phyloP scores from a whole-genome alignment of 1,139 yeast species.

The Zygosaccharomyces sapae region DNA sequence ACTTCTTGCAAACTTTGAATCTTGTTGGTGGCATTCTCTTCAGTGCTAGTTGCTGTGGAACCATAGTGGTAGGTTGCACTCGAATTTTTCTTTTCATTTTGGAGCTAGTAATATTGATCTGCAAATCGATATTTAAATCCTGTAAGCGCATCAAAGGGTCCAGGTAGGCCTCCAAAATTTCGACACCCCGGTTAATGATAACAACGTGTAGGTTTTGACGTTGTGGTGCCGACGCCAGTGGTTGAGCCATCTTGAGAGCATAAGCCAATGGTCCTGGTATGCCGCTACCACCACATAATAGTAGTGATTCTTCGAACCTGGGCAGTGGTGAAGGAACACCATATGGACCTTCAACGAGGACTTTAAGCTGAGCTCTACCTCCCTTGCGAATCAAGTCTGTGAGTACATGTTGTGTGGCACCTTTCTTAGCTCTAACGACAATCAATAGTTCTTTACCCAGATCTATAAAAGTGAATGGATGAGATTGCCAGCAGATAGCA shows the following conservation, averaged over 20 bases:
- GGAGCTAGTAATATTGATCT: constrained; percentile 22
- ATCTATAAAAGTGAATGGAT: constrained; percentile 59
- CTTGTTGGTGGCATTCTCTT: neutral
- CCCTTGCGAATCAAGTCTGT: constrained; percentile 25
- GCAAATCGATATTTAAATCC: constrained; percentile 39
- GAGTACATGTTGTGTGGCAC: constrained; percentile 41
- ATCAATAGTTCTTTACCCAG: constrained; percentile 40
- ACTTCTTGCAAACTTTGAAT: neutral
- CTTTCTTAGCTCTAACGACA: constrained; percentile 47
- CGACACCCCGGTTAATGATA: constrained; percentile 46
- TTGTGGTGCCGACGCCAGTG: constrained; percentile 14
- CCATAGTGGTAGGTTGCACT: constrained; percentile 9
- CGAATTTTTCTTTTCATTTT: constrained; percentile 6
- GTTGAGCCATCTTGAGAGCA: constrained; percentile 27
- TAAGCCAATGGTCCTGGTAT: constrained; percentile 53
- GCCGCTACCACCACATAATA: constrained; percentile 73
- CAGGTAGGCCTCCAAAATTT: constrained; percentile 34
- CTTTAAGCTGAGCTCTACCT: constrained; percentile 32
- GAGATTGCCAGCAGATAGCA: constrained; percentile 64
- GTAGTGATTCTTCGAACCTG: constrained; percentile 50
- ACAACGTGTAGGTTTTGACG: constrained; percentile 45
- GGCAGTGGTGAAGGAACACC: constrained; percentile 50
- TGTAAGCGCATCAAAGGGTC: constrained; percentile 38
- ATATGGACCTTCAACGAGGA: constrained; percentile 62
- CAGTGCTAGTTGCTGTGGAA: constrained; percentile 1